Base-by-base conservation (phyloP, 2,329 filamentous ascomycete species). In the Malbranchea cinnamomea region DNA sequence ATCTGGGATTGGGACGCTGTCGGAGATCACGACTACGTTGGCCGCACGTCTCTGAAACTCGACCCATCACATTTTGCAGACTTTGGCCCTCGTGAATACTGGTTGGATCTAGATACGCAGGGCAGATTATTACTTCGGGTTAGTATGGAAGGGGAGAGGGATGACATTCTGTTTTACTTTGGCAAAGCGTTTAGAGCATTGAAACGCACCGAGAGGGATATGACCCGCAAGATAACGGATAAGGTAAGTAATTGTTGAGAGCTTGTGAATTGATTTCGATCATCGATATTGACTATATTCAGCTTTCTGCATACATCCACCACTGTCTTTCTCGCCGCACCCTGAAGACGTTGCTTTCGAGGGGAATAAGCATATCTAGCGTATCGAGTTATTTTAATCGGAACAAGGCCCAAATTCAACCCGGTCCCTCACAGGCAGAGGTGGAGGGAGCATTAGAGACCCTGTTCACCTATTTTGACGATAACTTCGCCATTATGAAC, bases 401-500 rank as follows among this genome's bases (percentile, higher is more conserved):
- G 33, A 62, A 63, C 39, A 57, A 67, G 38, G 53, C 60, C 10
- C 55, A 61, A 40, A 56, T 59, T 9, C 41, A 58, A 6, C 64
- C 72, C 27, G 65, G 67, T 1, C 63, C 78, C 6, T 78, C 81
- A 1, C 69, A 71, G 18, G 67, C 66, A 5, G 83, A 94, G 36
- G 68, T 93, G 12, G 78, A 82, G 41, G 77, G 77, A 42, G 83
- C 83, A 1, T 62, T 98, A 8, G 75, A 79, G 42, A 79, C 84
- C 4, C 67, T 98, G 1, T 89, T 94, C 50, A 71, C 74, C 31
- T 98, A 98, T 53, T 98, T 98, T 50, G 82, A 98, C 50, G 87
- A 94, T 51, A 98, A 98, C 48, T 98, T 98, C 55, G 83, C 84
- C 35, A 93, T 95, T 43, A 93, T 98, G 85, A 94, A 95, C 59